Conservation (phyloP, 2,329 filamentous ascomycete genomes). For the Colletotrichum sidae region DNA sequence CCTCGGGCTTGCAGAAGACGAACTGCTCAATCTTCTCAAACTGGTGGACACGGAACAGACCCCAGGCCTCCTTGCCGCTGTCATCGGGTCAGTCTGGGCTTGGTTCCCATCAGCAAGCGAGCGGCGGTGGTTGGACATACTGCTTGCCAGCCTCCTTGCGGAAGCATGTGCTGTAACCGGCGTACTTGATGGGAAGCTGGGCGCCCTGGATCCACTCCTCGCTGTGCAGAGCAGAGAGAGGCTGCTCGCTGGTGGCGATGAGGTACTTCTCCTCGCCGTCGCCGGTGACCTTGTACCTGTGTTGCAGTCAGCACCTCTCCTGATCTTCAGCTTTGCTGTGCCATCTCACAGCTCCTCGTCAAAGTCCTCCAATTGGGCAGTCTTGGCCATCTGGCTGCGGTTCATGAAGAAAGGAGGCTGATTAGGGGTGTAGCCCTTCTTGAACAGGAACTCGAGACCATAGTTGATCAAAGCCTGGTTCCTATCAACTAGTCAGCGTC, state of each 20-base stretch:
- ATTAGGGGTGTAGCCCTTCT: constrained; percentile 79
- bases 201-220: constrained; percentile 91
- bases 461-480: constrained; percentile 97
- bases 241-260: constrained; percentile 84
- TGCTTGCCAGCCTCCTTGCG: constrained; percentile 91
- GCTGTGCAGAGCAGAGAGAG: constrained; percentile 90
- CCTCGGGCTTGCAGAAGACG: constrained; percentile 83
- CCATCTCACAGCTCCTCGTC: constrained; percentile 80
- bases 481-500: constrained; percentile 14
- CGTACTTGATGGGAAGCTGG: constrained; percentile 91
- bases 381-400: constrained; percentile 92
- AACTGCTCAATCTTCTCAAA: constrained; percentile 96
- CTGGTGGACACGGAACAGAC: constrained; percentile 97
- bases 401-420: constrained; percentile 39
- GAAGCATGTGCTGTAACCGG: constrained; percentile 95
- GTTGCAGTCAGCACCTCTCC: neutral
- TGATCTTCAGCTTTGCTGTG: neutral
- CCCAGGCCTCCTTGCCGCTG: constrained; percentile 88
- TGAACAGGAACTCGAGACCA: constrained; percentile 87
- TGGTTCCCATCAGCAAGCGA: constrained; percentile 1
- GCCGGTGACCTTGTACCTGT: constrained; percentile 87
- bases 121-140: constrained; percentile 55
- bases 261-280: constrained; percentile 88
- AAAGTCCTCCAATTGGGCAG: constrained; percentile 95
- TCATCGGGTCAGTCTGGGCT: constrained; percentile 31